Percentiles rank a stretch among this genome's conserved stretches.
Conservation (phyloP, 2,329 filamentous ascomycete genomes). For the Exserohilum rostratum region DNA sequence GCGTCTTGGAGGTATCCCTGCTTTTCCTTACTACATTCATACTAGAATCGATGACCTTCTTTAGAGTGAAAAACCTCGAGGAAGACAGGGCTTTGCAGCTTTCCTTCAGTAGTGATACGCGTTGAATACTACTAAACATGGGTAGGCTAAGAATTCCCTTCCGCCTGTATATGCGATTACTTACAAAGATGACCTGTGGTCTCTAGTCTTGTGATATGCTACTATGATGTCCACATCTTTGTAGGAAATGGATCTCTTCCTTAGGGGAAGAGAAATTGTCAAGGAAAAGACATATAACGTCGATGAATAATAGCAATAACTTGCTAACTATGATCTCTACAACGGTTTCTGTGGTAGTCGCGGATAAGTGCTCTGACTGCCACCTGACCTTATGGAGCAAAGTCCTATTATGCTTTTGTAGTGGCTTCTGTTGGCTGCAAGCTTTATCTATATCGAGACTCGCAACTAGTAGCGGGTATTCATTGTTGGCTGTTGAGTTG, state of each 20-base stretch:
- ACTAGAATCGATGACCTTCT: slow-evolving; percentile 8
- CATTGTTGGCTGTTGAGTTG: neutral
- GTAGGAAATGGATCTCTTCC: slow-evolving; percentile 7
- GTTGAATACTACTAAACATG: slow-evolving; percentile 2
- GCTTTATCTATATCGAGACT: slow-evolving; percentile 10
- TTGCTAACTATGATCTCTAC: slow-evolving; percentile 11
- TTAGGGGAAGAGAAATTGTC: slow-evolving; percentile 16
- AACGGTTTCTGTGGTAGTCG: neutral
- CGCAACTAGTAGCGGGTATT: slow-evolving; percentile 13
- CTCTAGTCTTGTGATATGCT: neutral
- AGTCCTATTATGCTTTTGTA: neutral
- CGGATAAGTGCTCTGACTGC: neutral
- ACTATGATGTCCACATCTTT: slow-evolving; percentile 6
- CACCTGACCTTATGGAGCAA: slow-evolving; percentile 9
- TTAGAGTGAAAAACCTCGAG: slow-evolving; percentile 4
- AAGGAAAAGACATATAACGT: slow-evolving; percentile 22
- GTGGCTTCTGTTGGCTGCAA: slow-evolving; percentile 4
- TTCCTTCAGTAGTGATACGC: neutral
- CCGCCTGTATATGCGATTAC: slow-evolving; percentile 2
- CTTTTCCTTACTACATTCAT: slow-evolving; percentile 13
- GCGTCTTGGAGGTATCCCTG: slow-evolving; percentile 2
- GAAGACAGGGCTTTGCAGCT: neutral
- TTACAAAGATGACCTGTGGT: slow-evolving; percentile 15
- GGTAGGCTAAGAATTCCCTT: neutral
- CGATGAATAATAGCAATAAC: slow-evolving; percentile 16